Base-by-base conservation (phyloP, 306 rosid species). In the Hylodesmum podocarpum region DNA sequence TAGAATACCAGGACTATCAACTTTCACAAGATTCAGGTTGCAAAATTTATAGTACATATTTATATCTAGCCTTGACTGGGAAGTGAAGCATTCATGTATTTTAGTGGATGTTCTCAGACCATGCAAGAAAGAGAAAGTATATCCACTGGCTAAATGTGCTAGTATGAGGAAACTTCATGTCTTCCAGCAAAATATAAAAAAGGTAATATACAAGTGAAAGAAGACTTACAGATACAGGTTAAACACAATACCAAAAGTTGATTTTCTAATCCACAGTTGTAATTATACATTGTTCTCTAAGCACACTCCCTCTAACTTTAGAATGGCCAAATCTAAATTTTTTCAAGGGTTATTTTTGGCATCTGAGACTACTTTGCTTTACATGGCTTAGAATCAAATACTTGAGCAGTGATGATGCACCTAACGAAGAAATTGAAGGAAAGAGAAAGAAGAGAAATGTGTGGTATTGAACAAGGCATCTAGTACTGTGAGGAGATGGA, bases 1-100 rank as follows among this genome's bases (percentile, higher is more conserved):
- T 62, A 83, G 16, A 43, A 70, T 24, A 59, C 22, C n/a, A 14
- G 39, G 18, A 61, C 14, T 58, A 25, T 16, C 55, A 73, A 78
- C 51, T 40, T 50, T 19, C 64, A 41, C 41, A 6, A 59, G 34
- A 50, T 6, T 29, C 57, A 25, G 57, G 74, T 73, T 2, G 57
- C 72, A 66, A 24, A 58, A 57, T 44, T 67, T 14, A 77, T n/a
- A 54, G 70, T 25, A 27, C 2, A 43, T n/a, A 8, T 9, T 50
- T 18, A 50, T 50, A 44, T 41, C 36, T 24, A 46, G 61, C 59
- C 73, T 25, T 50, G 43, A 33, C 68, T 4, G 73, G 55, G 13
- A 66, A 66, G 62, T 28, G 68, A 47, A 47, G 37, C 18, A 14
- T 69, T 19, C 59, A 68, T 18, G 61, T 73, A 34, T 11, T 34